Evolutionary conservation across 2,329 filamentous ascomycete genomes (phyloP), one percentile per base, ranked within the genome.

Genomic region (Diaporthe vaccinii): DNA sequence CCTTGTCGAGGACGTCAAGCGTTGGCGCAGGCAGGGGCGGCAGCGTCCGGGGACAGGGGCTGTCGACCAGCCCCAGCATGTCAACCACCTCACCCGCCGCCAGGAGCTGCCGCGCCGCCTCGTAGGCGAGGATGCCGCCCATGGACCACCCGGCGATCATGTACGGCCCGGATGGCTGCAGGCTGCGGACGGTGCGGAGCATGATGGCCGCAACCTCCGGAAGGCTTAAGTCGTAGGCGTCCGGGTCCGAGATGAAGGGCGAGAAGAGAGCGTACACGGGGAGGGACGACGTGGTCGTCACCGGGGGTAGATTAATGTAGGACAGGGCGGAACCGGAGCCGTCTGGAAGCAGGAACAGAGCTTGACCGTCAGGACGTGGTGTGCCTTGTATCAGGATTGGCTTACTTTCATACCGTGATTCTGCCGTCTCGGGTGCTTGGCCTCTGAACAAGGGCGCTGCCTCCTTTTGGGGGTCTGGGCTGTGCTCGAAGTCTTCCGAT

Each of bases 1-100:
- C 65, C 80, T 82, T 84, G 79, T 83, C 79, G 57, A 83, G 82
- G 57, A 78, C 77, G 72, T 82, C 82, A 7, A 68, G 65, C 15
- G 65, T 68, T 8, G 65, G 65, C 34, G 65, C 65, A 0, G 65
- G 65, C 0, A 68, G 46, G 2, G 65, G 65, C 0, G 65, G 65
- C 1, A 68, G 15, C 4, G 65, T 68, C 8, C 65, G 65, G 1
- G 65, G 65, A 15, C 65, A 68, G 3, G 36, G 72, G 49, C 49
- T 55, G 61, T 74, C 72, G 9, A 74, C 36, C 22, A 74, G 28
- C 10, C 55, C 55, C 4, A 74, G 72, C 6, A 58, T 22, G 2
- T 59, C 36, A 7, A 74, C 72, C 1, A 5, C 22, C n/a, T 74
- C 61, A 1, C 72, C 72, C 0, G 25, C 61, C 10, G n/a, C 61